Percentiles rank a stretch among this genome's conserved stretches.
Evolutionary conservation across 2,329 filamentous ascomycete species (phyloP).

Genomic region (Talaromyces sp.): DNA sequence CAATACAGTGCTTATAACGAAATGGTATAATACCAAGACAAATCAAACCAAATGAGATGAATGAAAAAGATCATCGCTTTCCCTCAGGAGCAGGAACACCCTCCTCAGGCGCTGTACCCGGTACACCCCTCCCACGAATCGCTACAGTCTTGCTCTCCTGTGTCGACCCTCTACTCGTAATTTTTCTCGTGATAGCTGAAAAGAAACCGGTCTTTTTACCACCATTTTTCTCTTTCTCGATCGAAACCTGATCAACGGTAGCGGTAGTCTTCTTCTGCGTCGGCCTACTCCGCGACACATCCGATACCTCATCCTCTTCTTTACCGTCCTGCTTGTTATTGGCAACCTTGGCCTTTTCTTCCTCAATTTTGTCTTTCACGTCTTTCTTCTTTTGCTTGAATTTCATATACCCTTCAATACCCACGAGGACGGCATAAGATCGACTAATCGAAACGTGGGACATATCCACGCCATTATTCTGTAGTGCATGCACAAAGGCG

Average conservation of each 20-base stretch:
- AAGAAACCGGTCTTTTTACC: slow-evolving; percentile 7
- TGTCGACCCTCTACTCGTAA: not conserved
- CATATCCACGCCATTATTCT: slow-evolving; percentile 74
- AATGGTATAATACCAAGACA: not conserved
- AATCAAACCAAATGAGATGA: not conserved
- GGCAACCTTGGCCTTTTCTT: slow-evolving; percentile 54
- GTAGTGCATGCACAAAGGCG: slow-evolving; percentile 71
- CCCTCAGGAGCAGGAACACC: slow-evolving; percentile 27
- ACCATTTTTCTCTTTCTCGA: not conserved
- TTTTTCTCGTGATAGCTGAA: not conserved
- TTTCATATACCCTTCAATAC: slow-evolving; percentile 74
- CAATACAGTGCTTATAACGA: not conserved
- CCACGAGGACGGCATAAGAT: slow-evolving; percentile 76
- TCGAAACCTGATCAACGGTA: not conserved
- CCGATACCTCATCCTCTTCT: not conserved
- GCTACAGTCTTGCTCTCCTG: not conserved
- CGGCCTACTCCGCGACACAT: not conserved
- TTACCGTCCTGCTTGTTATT: not conserved
- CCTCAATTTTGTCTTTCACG: slow-evolving; percentile 42
- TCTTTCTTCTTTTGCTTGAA: slow-evolving; percentile 64
- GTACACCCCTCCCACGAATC: slow-evolving; percentile 16
- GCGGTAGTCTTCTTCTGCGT: slow-evolving; percentile 10
- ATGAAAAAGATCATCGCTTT: slow-evolving; percentile 17
- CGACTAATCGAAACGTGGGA: slow-evolving; percentile 73
- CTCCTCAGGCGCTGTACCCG: slow-evolving; percentile 26